Evolutionary conservation across 2,329 filamentous ascomycete genomes (phyloP).

Genomic region (Sclerotinia glacialis): DNA sequence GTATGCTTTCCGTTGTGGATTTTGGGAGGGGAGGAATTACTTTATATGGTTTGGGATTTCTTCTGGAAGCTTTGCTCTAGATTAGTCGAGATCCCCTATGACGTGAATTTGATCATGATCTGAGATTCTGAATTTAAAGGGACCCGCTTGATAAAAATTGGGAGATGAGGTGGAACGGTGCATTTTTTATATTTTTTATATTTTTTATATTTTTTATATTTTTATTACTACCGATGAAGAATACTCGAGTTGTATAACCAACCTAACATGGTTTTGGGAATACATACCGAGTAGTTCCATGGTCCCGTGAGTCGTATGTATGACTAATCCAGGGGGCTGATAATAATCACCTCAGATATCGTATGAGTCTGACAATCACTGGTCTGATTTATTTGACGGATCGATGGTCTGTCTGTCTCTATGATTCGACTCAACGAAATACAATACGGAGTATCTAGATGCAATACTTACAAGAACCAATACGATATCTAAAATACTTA

Average conservation of each 20-base stretch:
- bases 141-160: neutral
- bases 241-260: neutral
- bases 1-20: neutral
- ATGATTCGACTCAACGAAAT: neutral
- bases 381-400: neutral
- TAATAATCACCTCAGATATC: neutral
- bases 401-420: neutral
- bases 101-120: no score
- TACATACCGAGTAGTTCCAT: no score
- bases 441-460: neutral
- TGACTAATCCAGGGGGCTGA: neutral
- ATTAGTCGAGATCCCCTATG: slow-evolving; percentile 12
- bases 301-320: neutral
- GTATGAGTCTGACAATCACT: slow-evolving; percentile 1
- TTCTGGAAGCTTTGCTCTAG: neutral
- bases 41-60: neutral
- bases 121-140: neutral
- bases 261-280: neutral
- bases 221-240: neutral
- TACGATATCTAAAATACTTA: neutral
- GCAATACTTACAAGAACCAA: neutral
- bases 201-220: neutral
- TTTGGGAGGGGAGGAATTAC: neutral
- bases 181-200: neutral
- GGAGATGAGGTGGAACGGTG: neutral